phyloP scores from a whole-genome alignment of 306 rosid species.

The Cicer judaicum region DNA sequence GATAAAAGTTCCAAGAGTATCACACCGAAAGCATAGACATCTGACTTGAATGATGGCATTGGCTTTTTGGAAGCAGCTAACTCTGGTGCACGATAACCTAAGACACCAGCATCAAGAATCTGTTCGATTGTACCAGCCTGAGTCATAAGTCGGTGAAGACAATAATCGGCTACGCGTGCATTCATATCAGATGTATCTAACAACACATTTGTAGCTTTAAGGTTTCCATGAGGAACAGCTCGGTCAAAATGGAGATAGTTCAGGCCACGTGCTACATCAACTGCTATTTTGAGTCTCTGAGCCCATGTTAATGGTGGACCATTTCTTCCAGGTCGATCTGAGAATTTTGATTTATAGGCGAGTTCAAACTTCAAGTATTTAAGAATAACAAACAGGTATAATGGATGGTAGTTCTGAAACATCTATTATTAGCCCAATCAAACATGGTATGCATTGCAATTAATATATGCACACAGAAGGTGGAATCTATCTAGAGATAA shows the following conservation, averaged over 20 bases:
- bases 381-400: slow-evolving; percentile 6
- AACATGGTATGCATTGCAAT: slow-evolving; percentile 33
- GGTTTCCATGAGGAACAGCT: slow-evolving; percentile 97
- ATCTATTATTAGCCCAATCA: neutral
- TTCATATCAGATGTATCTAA: slow-evolving; percentile 88
- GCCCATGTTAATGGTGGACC: slow-evolving; percentile 85
- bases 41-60: slow-evolving; percentile 93
- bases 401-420: neutral
- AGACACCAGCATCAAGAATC: slow-evolving; percentile 92
- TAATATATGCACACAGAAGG: neutral
- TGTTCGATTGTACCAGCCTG: slow-evolving; percentile 94
- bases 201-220: slow-evolving; percentile 87
- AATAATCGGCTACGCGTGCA: slow-evolving; percentile 95
- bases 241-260: slow-evolving; percentile 99
- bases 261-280: slow-evolving; percentile 97
- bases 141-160: slow-evolving; percentile 98
- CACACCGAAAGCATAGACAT: slow-evolving; percentile 96
- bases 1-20: slow-evolving; percentile 82
- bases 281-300: slow-evolving; percentile 94
- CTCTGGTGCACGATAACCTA: slow-evolving; percentile 97
- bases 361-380: slow-evolving; percentile 39
- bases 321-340: slow-evolving; percentile 97
- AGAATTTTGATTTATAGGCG: slow-evolving; percentile 21
- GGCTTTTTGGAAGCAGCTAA: slow-evolving; percentile 95
- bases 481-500: too few species aligned